Evolutionary conservation across 768 basidiomycete species (phyloP), one percentile per base, ranked within the genome.

Genomic region (Panus rudis): DNA sequence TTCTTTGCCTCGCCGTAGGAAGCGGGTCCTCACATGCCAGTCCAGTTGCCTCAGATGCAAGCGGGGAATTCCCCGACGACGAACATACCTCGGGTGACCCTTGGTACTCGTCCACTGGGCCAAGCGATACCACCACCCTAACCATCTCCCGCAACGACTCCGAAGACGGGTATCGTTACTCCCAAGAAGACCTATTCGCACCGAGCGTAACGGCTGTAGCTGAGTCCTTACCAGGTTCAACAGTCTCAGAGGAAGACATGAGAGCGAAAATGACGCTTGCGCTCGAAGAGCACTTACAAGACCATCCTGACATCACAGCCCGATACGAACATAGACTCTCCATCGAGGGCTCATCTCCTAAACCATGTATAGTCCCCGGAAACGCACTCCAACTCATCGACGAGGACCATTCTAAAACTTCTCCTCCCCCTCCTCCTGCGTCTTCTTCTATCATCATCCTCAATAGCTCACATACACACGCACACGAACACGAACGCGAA

Each of bases 341-440:
- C 20, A 38, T 55, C 39, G 55, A 50, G 39, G 51, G 51, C 42
- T 46, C 57, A 37, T 54, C 59, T 13, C 54, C 54, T 22, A 59
- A 57, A 42, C 57, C 62, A 22, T 57, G 56, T 52, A 59, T 63
- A 48, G 50, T 62, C 19, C 55, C 62, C 13, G 62, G 60, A 24
- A 63, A 63, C 50, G 62, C 62, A 13, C 59, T 63, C 34, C 59
- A 62, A 47, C 55, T 63, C 35, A 59, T 56, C 47, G 62, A 60
- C 55, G 54, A 57, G 51, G 57, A 57, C 52, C 55, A 55, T 24
- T 37, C 47, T 23, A 46, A 43, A 11, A 43, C 57, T 39, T 51
- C 55, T 13, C 57, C 51, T 50, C 50, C 49, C 41, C 57, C 51
- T 49, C 50, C 50, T 39, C 50, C 44, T 40, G 55, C 57, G 14